These are phyloP conservation scores for Aspergillus campestris DNA, from an alignment of 495 filamentous ascomycete species.

Conservation along the genomic window DNA sequence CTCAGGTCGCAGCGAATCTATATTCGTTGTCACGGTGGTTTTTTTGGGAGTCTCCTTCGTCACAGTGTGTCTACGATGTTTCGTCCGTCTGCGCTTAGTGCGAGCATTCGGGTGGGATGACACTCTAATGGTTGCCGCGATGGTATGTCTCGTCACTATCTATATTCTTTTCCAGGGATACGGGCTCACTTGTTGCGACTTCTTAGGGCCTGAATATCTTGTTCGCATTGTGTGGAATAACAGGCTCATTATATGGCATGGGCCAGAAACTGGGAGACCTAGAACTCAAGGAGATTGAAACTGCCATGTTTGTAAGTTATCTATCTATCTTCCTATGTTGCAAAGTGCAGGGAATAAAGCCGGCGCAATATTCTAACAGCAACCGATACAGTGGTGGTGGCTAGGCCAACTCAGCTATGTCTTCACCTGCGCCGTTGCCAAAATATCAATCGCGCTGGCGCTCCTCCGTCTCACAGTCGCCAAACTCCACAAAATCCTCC, in stretches of 20 bases:
- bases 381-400: constrained; percentile 31
- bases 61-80: constrained; percentile 32
- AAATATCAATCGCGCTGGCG: constrained; percentile 33
- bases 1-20: constrained; percentile 28
- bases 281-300: constrained; percentile 17
- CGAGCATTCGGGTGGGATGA: constrained; percentile 40
- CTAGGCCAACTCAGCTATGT: constrained; percentile 30
- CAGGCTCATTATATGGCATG: constrained; percentile 28
- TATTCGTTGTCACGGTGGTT: constrained; percentile 32
- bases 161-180: not conserved
- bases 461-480: constrained; percentile 32
- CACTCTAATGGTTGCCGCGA: constrained; percentile 32
- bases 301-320: constrained; percentile 35
- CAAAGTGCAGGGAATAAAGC: not conserved
- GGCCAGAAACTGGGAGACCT: constrained; percentile 18
- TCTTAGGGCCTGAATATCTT: constrained; percentile 23
- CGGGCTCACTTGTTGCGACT: not conserved
- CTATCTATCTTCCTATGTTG: not conserved
- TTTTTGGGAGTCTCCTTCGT: constrained; percentile 32
- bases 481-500: constrained; percentile 15
- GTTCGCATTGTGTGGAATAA: constrained; percentile 33
- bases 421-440: constrained; percentile 26
- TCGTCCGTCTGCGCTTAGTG: constrained; percentile 31
- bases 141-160: constrained; percentile 17
- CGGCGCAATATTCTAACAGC: not conserved